Base-by-base conservation (phyloP, 495 filamentous ascomycete genomes). In the Cercophora samala region DNA sequence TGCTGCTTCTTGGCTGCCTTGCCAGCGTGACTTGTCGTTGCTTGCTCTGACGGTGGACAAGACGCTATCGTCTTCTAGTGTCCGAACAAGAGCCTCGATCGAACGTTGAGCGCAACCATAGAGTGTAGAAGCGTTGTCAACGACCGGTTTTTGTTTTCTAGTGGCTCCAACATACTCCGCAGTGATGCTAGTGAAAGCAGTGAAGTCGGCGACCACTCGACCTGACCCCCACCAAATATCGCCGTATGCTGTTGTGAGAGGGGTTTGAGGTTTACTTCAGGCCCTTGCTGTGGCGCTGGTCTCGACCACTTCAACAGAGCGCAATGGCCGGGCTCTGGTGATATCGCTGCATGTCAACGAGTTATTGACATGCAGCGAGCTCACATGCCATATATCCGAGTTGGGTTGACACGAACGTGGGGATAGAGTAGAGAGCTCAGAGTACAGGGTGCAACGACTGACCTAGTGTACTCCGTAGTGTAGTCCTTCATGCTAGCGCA, bases 41-140 rank as follows among this genome's bases (percentile, higher is more conserved):
- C n/a, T 56, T 56, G 53, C 6, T 56, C 53, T 56, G n/a, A 18
- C 53, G 53, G 53, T 56, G 53, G 53, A 56, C 53, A 23, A 56
- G 22, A 21, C 53, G n/a, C 53, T 23, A 19, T 18, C 37, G 2
- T 46, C 37, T 46, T 46, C 11, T 46, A 46, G 37, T 46, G 37
- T 17, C 8, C 15, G 37, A 46, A 46, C 37, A 46, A 46, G 37
- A 46, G 37, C 37, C 37, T 46, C 37, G 37, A 56, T 21, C 19
- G 53, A 23, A 23, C 22, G 3, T 56, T 56, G 53, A 21, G 18
- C 52, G 52, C 52, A 54, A 54, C 52, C 52, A 54, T n/a, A n/a
- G n/a, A n/a, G n/a, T n/a, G n/a, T n/a, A n/a, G n/a, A n/a, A n/a
- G n/a, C n/a, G 4, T 32, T 32, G 37, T 18, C 37, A 46, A 3